These are phyloP conservation scores for Irpex sp. DNA, from an alignment of 1,284 basidiomycete species.

Conservation along the genomic window DNA sequence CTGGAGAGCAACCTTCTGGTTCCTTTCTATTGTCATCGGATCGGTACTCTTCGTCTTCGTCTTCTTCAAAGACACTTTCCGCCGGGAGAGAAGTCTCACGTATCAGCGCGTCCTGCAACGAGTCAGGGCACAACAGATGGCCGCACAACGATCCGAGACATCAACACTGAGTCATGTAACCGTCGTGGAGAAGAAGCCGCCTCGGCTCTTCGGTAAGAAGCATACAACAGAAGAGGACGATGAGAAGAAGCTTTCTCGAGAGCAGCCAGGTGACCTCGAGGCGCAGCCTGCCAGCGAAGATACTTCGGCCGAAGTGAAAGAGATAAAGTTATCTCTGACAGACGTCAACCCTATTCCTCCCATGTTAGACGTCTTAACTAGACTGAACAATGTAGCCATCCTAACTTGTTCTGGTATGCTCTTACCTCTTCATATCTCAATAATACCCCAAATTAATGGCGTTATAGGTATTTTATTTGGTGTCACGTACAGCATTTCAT, in stretches of 20 bases:
- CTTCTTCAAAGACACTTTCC: constrained; percentile 79
- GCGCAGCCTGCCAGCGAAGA: not conserved
- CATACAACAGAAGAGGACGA: not conserved
- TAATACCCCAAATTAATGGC: not conserved
- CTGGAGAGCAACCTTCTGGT: constrained; percentile 83
- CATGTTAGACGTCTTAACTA: constrained; percentile 49
- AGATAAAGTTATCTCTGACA: constrained; percentile 52
- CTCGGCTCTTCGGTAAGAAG: not conserved
- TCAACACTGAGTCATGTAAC: constrained; percentile 14
- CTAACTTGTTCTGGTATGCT: constrained; percentile 63
- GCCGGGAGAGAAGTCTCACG: constrained; percentile 70
- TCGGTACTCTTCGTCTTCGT: constrained; percentile 54
- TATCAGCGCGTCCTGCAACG: constrained; percentile 50
- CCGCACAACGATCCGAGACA: constrained; percentile 3
- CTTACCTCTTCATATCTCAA: not conserved
- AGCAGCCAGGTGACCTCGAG: not conserved
- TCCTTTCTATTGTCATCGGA: constrained; percentile 62
- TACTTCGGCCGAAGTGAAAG: constrained; percentile 17
- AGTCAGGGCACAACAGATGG: constrained; percentile 4
- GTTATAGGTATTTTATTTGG: constrained; percentile 64
- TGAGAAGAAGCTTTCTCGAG: not conserved
- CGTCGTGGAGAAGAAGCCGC: not conserved
- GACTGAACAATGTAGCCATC: constrained; percentile 63
- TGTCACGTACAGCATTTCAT: constrained; percentile 63
- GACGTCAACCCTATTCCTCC: constrained; percentile 74